Conservation (phyloP, 2,329 filamentous ascomycete species). For the Fusarium nematophilum region DNA sequence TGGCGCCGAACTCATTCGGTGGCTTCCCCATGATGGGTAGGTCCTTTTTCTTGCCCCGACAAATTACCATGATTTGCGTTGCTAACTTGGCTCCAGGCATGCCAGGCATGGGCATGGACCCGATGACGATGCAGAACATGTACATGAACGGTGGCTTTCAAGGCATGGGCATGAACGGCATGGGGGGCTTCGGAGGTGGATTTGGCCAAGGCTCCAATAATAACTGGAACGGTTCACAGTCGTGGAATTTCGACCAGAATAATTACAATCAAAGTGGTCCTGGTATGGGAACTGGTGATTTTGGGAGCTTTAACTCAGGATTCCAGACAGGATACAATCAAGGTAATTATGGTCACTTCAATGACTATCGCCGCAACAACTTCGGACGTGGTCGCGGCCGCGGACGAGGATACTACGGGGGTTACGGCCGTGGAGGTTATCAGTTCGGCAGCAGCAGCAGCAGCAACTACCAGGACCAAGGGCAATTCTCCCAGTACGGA, state of each 20-base stretch:
- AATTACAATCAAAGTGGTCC: slow-evolving; percentile 89
- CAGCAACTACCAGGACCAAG: slow-evolving; percentile 51
- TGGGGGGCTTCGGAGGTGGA: slow-evolving; percentile 79
- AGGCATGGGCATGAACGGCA: slow-evolving; percentile 81
- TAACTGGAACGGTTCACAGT: slow-evolving; percentile 84
- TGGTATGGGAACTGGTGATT: slow-evolving; percentile 84
- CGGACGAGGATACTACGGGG: slow-evolving; percentile 70
- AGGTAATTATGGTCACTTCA: slow-evolving; percentile 86
- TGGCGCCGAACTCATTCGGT: slow-evolving; percentile 66
- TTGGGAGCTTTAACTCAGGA: slow-evolving; percentile 81
- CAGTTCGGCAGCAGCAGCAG: slow-evolving; percentile 56
- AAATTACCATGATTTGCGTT: not conserved
- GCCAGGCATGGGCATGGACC: slow-evolving; percentile 87
- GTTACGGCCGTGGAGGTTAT: slow-evolving; percentile 67
- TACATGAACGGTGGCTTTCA: slow-evolving; percentile 84
- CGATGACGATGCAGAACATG: slow-evolving; percentile 78
- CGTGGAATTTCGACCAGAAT: slow-evolving; percentile 88
- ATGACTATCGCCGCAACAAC: slow-evolving; percentile 79
- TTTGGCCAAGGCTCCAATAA: slow-evolving; percentile 73
- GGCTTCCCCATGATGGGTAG: slow-evolving; percentile 88
- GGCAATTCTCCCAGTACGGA: slow-evolving; percentile 46
- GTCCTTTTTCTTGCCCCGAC: slow-evolving; percentile 52
- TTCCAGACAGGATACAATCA: slow-evolving; percentile 82
- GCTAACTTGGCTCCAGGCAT: slow-evolving; percentile 68
- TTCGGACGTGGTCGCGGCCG: slow-evolving; percentile 75